Evolutionary conservation across 768 basidiomycete genomes (phyloP), one percentile per base, ranked within the genome.

Genomic region (Xerocomus spinulosus): DNA sequence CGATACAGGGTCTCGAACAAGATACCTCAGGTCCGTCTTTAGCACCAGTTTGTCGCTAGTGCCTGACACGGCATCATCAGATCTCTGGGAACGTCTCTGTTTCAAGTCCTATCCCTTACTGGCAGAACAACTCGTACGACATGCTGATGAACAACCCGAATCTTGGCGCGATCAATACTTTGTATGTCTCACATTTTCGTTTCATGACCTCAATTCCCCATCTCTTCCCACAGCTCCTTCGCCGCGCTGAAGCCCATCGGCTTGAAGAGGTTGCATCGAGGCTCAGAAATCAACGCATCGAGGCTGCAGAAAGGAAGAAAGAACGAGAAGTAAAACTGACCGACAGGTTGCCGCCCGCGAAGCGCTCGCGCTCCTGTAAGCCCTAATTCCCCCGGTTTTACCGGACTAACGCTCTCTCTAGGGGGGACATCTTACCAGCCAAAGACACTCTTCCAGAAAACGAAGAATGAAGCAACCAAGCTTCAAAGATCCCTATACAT

Each of bases 401-500:
- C 36, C 45, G 33, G 50, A 51, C 54, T 57, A 48, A 55, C 35
- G n/a, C 44, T 25, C 37, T 25, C 20, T 33, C 25, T 50, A 77
- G 76, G 78, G 71, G 65, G 65, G 18, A 51, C 65, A 6, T 9
- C 68, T n/a, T 52, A 47, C 43, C 71, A 69, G 32, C 81, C 84
- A 18, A 89, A 83, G 68, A 75, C 83, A 14, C 70, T 91, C 17
- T 83, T 92, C 55, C 84, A 90, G 70, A 89, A 86, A 68, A 82
- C 87, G 6, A 79, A 79, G 49, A 73, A 72, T 35, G 85, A 89
- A 56, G 82, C 86, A 10, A 81, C 78, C 23, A 85, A 79, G 63
- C 66, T 83, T 38, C 81, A 82, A 63, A 80, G 77, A 62, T 76
- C 77, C 25, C 68, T 87, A 56, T 83, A 80, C 57, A 69, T 68